Base-by-base conservation (phyloP, 345 rosid species). In the Citrus unshiu region DNA sequence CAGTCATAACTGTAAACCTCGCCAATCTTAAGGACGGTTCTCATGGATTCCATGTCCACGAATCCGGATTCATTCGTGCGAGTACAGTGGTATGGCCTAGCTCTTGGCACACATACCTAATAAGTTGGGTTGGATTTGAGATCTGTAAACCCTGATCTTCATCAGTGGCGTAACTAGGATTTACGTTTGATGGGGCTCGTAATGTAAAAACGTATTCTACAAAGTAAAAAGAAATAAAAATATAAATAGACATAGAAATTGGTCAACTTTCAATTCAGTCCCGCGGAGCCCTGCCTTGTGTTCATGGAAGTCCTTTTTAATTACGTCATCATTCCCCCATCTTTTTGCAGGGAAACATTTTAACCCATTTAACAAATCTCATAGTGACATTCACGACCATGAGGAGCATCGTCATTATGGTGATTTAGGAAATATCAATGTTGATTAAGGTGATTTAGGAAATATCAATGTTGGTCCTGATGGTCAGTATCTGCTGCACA, bases 391-490 rank as follows among this genome's bases (percentile, higher is more conserved):
- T 40, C 12, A 40, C 9, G 12, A 40, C 97, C 99, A 16, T 39
- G 99, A 96, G 56, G 93, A 82, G 76, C 83, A 82, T 59, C 97
- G 97, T 34, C 99, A 94, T 89, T 98, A 97, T 76, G 98, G 98
- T 59, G 99, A 95, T 87, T 79, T 92, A 35, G 98, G 97, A 83
- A 93, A 92, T 79, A 72, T 93, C 78, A 80, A 46, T 82, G 98
- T 59, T 76, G 97, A 94, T 89, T 98, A 97, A 74, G 98, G 98
- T 59, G 99, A 95, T 87, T 79, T 92, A 35, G 99, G 97, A 83
- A 93, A 92, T 79, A 72, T 93, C 78, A 79, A 46, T 82, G 98
- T 59, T 76, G 97, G 97, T 79, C 95, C 82, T 64, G 94, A 95
- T 78, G 98, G 98, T 93, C 90, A 57, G 54, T 14, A 13, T 49